Base-by-base conservation (phyloP, 768 basidiomycete genomes). In the Tylopilus subfusipes region DNA sequence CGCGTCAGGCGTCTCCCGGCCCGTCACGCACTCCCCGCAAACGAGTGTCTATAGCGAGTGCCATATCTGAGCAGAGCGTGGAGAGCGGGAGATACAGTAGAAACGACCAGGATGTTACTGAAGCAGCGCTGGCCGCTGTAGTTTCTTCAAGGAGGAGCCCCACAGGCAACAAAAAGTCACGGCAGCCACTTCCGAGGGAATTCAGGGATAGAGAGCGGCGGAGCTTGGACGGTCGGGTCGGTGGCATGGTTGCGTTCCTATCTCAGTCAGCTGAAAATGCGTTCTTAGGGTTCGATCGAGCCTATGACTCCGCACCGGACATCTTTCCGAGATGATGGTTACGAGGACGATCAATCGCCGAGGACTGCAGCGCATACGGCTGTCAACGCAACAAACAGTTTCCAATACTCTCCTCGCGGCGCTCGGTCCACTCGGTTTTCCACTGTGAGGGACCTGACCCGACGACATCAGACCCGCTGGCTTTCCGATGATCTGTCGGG, bases 121-220 rank as follows among this genome's bases (percentile, higher is more conserved):
- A 77, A 25, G 78, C 82, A 50, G 85, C 86, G 43, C 66, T 88
- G 57, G 82, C 80, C 42, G 81, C 84, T 31, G 80, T 85, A 39
- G 80, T 82, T 5, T 79, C 79, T 4, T 77, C 82, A 25, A 72
- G 84, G 54, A 72, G 76, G 52, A 83, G 81, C 58, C 80, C 81
- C 11, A 73, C 71, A 51, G 65, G 70, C 58, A 65, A 58, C 31
- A 70, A 58, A 75, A 82, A 59, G 76, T 78, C 67, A 61, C 75
- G 56, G 29, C 79, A 81, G 31, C 78, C 81, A 1, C 63, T 83
- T 43, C 82, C 82, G 4, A 65, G 71, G 19, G 82, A 82, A 56
- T 83, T 82, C 51, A 67, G 71, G 38, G 73, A 74, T 40, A 54
- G 57, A 44, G 72, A 69, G 42, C 65, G 73, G 24, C 66, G 67